These are phyloP conservation scores for Chloropicon primus DNA, from an alignment of 139 green algal genomes.

Conservation along the genomic window DNA sequence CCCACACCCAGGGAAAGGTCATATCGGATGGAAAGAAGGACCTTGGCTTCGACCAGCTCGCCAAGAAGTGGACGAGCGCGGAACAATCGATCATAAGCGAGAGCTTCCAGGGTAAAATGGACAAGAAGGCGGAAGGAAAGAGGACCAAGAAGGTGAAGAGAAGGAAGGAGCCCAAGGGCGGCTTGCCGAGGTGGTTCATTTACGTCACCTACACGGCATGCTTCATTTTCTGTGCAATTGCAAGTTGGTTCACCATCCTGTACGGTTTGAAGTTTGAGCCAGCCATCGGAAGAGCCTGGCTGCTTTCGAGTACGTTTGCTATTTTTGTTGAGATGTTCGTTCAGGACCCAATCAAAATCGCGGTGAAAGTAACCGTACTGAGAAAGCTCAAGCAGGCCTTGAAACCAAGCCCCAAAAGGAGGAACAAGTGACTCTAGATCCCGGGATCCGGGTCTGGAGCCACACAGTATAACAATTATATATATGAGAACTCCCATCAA, in stretches of 20 bases:
- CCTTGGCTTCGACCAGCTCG: not conserved
- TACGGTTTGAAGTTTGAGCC: conserved; percentile 21
- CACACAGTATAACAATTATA: not conserved
- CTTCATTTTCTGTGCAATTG: conserved; percentile 9
- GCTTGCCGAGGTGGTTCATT: conserved; percentile 23
- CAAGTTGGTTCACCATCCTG: conserved; percentile 20
- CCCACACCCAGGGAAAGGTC: conserved; percentile 7
- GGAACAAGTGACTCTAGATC: not conserved
- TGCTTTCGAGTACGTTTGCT: conserved; percentile 10
- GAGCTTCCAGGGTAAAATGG: conserved; percentile 2
- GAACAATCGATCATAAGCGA: not conserved
- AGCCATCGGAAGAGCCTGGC: conserved; percentile 14
- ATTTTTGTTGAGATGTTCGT: conserved; percentile 20
- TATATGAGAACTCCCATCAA: not conserved
- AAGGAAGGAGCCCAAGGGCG: not conserved
- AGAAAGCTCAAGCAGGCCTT: not conserved
- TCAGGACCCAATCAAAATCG: conserved; percentile 10
- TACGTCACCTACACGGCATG: conserved; percentile 11
- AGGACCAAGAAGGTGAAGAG: conserved; percentile 6
- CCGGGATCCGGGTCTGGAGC: not conserved
- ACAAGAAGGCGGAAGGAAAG: conserved; percentile 4
- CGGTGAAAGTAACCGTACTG: conserved; percentile 2
- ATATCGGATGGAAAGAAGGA: not conserved
- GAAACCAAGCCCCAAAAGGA: not conserved
- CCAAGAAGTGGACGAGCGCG: not conserved